Evolutionary conservation across 139 green algal genomes (phyloP).

Genomic region (Yamagishiella unicocca): DNA sequence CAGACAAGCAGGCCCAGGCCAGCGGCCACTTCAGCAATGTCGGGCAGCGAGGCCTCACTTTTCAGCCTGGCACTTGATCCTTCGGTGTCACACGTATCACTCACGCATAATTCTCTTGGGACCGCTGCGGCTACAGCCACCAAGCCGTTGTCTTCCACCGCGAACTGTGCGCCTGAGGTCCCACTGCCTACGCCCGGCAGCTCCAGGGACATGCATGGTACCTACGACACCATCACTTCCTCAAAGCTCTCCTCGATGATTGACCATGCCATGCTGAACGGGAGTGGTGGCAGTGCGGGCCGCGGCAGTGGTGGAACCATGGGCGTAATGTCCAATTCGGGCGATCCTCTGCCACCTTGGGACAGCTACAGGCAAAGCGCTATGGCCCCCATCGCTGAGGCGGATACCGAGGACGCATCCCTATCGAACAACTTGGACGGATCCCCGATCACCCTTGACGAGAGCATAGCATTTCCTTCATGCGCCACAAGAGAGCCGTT

Average conservation of each 20-base stretch:
- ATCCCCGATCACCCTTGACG: not conserved
- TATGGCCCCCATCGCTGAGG: slow-evolving; percentile 37
- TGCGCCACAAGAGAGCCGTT: too few relatives aligned
- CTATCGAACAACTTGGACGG: not conserved
- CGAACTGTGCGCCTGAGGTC: not conserved
- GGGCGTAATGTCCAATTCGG: not conserved
- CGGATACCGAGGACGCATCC: not conserved
- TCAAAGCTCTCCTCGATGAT: slow-evolving; percentile 23
- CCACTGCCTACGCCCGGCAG: not conserved
- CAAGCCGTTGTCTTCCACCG: not conserved
- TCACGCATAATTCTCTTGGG: too few relatives aligned
- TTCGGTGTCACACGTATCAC: not conserved
- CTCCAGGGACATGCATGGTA: slow-evolving; percentile 4
- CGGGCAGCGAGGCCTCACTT: slow-evolving; percentile 25
- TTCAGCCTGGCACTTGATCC: slow-evolving; percentile 32
- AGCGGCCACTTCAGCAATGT: not conserved
- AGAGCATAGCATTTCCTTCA: too few relatives aligned
- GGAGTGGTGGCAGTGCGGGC: not conserved
- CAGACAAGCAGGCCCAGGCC: not conserved
- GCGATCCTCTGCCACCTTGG: not conserved
- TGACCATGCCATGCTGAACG: slow-evolving; percentile 13
- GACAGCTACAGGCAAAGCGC: not conserved
- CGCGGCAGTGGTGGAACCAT: not conserved
- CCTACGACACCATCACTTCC: slow-evolving; percentile 33
- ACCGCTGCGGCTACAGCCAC: not conserved